Base-by-base conservation (phyloP, 176 grass and related monocot genomes). In the Avena sativa region DNA sequence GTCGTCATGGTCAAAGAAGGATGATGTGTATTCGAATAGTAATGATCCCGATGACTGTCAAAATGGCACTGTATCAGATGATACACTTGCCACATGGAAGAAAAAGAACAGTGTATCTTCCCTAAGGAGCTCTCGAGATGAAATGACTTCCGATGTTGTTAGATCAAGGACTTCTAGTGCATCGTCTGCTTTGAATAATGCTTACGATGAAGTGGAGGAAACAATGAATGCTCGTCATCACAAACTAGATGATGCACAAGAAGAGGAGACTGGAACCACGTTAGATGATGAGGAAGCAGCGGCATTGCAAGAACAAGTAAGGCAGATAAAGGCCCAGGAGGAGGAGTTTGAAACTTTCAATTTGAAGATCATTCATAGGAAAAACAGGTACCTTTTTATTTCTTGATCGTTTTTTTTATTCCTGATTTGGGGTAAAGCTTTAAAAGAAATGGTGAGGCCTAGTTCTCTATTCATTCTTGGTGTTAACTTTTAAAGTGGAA, bases 261-360 rank as follows among this genome's bases (percentile, higher is more conserved):
- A 96, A 89, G 97, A 96, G 61, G 90, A 95, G 40, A 84, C 89
- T 30, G 91, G 74, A 56, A 91, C 91, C 82, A 91, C 89, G 12
- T 89, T 99, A 48, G 97, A 99, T 83, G 92, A 96, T 74, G 97
- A 99, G 86, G 97, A 99, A 94, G 87, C 87, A 73, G 92, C 92
- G 53, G 97, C 91, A 76, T 92, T 99, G 89, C 97, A 99, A 89
- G 94, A 99, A 85, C 97, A 99, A 91, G 80, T 99, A 56, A 96
- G 92, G 81, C 97, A 99, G 85, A 96, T 99, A 88, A 99, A 93
- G 80, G 87, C 83, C 10, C 97, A 99, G 80, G 97, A 96, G 78
- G 97, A 99, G 80, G 97, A 99, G 70, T 99, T 99, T 87, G 94
- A 99, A 86, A 99, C 89, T 28, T 99, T 99, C 81, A 91, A 96